Base-by-base conservation (phyloP, 2,329 filamentous ascomycete genomes). In the Beauveria rudraprayagi region DNA sequence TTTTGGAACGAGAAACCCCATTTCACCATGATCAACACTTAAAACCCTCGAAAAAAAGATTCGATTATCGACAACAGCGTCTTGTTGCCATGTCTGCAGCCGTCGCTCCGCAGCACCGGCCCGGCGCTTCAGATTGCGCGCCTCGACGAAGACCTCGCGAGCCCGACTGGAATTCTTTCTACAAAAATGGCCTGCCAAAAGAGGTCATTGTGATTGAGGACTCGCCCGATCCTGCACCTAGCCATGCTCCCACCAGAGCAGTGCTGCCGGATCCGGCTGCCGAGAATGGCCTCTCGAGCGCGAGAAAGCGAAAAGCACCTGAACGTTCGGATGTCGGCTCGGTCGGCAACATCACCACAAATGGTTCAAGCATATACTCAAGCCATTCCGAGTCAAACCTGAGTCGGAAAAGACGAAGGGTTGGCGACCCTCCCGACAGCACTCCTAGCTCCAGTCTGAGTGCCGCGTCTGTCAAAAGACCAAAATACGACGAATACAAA, bases 171-270 rank as follows among this genome's bases (percentile, higher is more conserved):
- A 78, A 82, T 61, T 82, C 83, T 63, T 91, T 90, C 68, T 91
- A 90, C 72, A 87, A 87, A 71, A 90, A 91, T 72, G 88, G 88
- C 9, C 74, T 89, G 30, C 88, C 88, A 9, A 86, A 89, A 69
- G 88, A 91, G 74, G 84, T 91, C 68, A 91, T 91, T 70, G 84
- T 91, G 65, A 91, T 91, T 68, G 83, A 86, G 65, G 85, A 90
- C 72, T 83, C 83, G 8, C 86, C 86, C 56, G 77, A 78, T 56
- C 77, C 77, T 55, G 75, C 79, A 28, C 52, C 66, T 28, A 48
- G 11, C 37, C 24, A 52, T 16, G 22, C 47, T 14, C 3, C 30
- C 16, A 24, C 22, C 58, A 28, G 51, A 24, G 51, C 51, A 9
- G 30, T 24, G 19, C 51, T 55, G 16, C 51, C 58, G 9, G 6